These are phyloP conservation scores for Raffaelea arxii DNA, from an alignment of 2,329 filamentous ascomycete species.

Conservation along the genomic window DNA sequence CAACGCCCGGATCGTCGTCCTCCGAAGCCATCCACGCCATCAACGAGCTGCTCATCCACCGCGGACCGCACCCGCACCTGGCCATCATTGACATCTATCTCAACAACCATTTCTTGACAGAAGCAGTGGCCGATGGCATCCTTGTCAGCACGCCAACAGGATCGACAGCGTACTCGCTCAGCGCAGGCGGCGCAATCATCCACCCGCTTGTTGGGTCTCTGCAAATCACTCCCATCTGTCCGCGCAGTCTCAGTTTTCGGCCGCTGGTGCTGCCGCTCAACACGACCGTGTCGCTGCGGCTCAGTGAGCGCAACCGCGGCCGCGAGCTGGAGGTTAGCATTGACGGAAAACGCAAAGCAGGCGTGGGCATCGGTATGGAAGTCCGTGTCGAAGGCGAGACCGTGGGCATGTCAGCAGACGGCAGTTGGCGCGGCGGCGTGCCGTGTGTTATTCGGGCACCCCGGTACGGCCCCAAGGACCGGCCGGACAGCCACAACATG, in stretches of 20 bases:
- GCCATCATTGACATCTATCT: conserved; percentile 88
- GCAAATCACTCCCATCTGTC: conserved; percentile 88
- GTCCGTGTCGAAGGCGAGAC: conserved; percentile 82
- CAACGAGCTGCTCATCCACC: conserved; percentile 91
- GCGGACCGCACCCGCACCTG: conserved; percentile 80
- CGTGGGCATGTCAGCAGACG: conserved; percentile 42
- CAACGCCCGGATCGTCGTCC: too few relatives aligned
- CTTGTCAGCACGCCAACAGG: conserved; percentile 90
- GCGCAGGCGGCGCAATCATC: conserved; percentile 83
- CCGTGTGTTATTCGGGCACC: conserved; percentile 73
- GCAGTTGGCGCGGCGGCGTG: conserved; percentile 64
- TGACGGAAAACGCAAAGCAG: conserved; percentile 61
- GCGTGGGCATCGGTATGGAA: conserved; percentile 67
- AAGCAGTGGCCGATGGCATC: conserved; percentile 91
- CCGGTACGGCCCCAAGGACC: conserved; percentile 32
- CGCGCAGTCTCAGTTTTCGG: conserved; percentile 82
- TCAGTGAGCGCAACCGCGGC: conserved; percentile 72
- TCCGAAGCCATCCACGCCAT: conserved; percentile 52
- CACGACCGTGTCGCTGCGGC: conserved; percentile 69
- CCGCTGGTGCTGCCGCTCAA: conserved; percentile 83
- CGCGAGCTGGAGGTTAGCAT: conserved; percentile 71
- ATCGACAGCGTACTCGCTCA: conserved; percentile 92
- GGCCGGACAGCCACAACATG: too few relatives aligned
- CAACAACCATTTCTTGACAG: conserved; percentile 80
- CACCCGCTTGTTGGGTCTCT: conserved; percentile 85